Percentiles rank a stretch among this genome's conserved stretches.
These are phyloP conservation scores for Ceratobasidium sp. DNA, from an alignment of 1,284 basidiomycete species.

Conservation along the genomic window DNA sequence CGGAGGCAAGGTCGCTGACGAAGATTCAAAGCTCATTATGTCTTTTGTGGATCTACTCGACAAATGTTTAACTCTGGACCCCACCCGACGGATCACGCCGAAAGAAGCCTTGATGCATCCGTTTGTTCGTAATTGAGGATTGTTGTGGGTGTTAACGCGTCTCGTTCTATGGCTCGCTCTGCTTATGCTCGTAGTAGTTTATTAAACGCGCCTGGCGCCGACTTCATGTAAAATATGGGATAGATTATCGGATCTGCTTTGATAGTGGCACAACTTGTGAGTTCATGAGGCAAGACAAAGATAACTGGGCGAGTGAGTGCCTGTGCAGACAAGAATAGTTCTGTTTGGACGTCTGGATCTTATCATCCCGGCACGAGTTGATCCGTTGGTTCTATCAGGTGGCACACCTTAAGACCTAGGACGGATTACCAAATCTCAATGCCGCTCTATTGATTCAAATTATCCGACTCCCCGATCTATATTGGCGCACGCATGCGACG, in stretches of 20 bases:
- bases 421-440: neutral
- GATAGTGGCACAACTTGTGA: neutral
- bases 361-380: neutral
- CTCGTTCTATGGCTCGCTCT: neutral
- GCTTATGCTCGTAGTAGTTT: neutral
- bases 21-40: slow-evolving; percentile 86
- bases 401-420: neutral
- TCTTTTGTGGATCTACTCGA: slow-evolving; percentile 93
- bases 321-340: neutral
- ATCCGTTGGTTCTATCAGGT: neutral
- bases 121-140: slow-evolving; percentile 67
- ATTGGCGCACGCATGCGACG: neutral
- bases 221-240: neutral
- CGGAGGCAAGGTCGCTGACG: slow-evolving; percentile 84
- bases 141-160: neutral
- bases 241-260: neutral
- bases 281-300: neutral
- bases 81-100: slow-evolving; percentile 85
- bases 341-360: neutral
- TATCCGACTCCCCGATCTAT: neutral
- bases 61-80: slow-evolving; percentile 92
- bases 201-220: neutral
- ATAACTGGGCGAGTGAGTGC: neutral
- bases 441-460: neutral
- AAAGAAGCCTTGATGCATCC: slow-evolving; percentile 90